Base-by-base conservation (phyloP, 2,329 filamentous ascomycete genomes). In the Periconia digitata region DNA sequence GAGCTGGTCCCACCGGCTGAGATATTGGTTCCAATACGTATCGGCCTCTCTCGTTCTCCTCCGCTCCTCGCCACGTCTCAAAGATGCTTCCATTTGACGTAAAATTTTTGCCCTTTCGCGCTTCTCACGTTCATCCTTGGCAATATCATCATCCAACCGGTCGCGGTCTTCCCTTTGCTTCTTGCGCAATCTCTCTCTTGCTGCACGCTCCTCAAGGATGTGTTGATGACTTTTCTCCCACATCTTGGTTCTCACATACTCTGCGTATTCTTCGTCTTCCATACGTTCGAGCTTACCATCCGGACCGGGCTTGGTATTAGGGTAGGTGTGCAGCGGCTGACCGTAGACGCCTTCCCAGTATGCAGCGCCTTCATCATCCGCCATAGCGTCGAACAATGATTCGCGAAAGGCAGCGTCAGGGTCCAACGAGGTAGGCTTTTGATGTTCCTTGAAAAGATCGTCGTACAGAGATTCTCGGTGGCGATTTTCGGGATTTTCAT, bases 331-430 rank as follows among this genome's bases (percentile, higher is more conserved):
- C 42, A 97, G 87, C 0, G 94, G 92, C 69, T 97, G 92, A 1
- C 91, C 92, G 72, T 97, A 99, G n/a, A 99, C 89, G 15, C 84
- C 84, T 70, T 96, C 87, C 94, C 94, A 99, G 75, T 94, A 99
- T 7, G 85, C 83, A 2, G 94, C 94, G 40, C 92, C 94, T 73
- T 99, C 94, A 66, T 97, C 92, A 71, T 99, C 94, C 32, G 91
- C 92, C 72, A 99, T 86, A 24, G 94, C 94, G 70, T 99, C 94
- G 74, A 97, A 97, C 5, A 99, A 85, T 0, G 91, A 96, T 70
- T 95, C 90, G 23, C 90, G 86, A 70, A 99, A 99, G 1, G 92
- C 90, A 0, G 81, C 77, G 35, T 90, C 85, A 0, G 89, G 80
- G 58, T 87, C 56, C 8, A 50, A 20, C 15, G 59, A 71, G 66